phyloP scores from a whole-genome alignment of 1,284 basidiomycete genomes.

The Naganishia albida region DNA sequence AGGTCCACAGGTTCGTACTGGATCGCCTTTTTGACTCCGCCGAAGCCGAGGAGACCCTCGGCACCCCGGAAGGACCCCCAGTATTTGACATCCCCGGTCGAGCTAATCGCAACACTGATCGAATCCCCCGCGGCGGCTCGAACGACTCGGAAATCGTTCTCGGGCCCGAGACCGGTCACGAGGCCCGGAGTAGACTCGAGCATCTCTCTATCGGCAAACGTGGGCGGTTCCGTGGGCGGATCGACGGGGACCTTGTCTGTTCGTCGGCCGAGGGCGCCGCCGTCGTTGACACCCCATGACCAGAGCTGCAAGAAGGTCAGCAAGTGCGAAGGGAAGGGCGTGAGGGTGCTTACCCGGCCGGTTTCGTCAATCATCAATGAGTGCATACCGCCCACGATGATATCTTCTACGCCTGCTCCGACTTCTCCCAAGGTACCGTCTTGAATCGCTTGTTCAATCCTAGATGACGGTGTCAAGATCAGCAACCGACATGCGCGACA shows the following conservation, averaged over 20 bases:
- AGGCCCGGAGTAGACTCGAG: slow-evolving; percentile 75
- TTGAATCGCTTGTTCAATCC: slow-evolving; percentile 52
- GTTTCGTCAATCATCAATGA: slow-evolving; percentile 78
- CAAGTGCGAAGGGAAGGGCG: slow-evolving; percentile 6
- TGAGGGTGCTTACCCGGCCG: slow-evolving; percentile 67
- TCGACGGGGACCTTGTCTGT: slow-evolving; percentile 72
- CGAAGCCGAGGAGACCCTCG: slow-evolving; percentile 84
- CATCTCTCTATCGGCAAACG: slow-evolving; percentile 61
- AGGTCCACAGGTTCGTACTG: slow-evolving; percentile 57
- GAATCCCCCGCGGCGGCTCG: slow-evolving; percentile 80
- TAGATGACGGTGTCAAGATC: slow-evolving; percentile 22
- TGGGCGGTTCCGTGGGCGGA: slow-evolving; percentile 57
- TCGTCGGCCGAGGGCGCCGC: slow-evolving; percentile 82
- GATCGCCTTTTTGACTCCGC: slow-evolving; percentile 59
- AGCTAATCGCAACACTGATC: slow-evolving; percentile 76
- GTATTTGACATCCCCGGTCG: slow-evolving; percentile 74
- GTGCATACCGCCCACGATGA: slow-evolving; percentile 77
- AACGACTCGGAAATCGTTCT: slow-evolving; percentile 74
- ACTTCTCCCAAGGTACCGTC: slow-evolving; percentile 57
- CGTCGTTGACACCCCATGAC: slow-evolving; percentile 90
- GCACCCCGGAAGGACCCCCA: slow-evolving; percentile 87
- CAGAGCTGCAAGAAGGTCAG: slow-evolving; percentile 61
- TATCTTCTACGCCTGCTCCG: slow-evolving; percentile 66
- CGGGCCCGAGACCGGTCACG: slow-evolving; percentile 68
- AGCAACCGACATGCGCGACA: neutral